Evolutionary conservation across 805 yeast species (phyloP), one percentile per base, ranked within the genome.

Genomic region (Sungouiella thailandica): DNA sequence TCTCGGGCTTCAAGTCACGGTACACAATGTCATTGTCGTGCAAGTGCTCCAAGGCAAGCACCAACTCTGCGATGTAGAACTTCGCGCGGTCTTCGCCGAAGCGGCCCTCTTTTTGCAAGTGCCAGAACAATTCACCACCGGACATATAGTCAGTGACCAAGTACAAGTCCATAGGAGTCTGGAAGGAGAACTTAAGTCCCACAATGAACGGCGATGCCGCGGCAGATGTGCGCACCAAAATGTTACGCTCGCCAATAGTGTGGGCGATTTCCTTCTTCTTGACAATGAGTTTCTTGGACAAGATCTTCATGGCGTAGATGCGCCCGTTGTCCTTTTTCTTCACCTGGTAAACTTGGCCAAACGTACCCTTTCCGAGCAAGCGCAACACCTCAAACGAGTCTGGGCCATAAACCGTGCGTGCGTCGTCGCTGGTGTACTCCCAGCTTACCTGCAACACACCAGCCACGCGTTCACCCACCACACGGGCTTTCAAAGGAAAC

Each of bases 241-340:
- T 93, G 58, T 93, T 85, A 50, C 98, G 74, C 67, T 93, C 98
- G 22, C 97, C 97, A 50, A 93, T 87, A 2, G 98, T 93, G 60
- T 93, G 98, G 1, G 97, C 97, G 49, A 93, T 83, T 63, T 93
- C 98, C 60, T 90, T 90, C 72, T 93, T 93, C 60, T 85, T 88
- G 32, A 93, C 96, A 58, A 93, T 93, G 28, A 88, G 90, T 57
- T 89, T 89, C 60, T 93, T 93, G 17, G 95, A 83, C 34, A 93
- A 74, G 18, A 90, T 95, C 63, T 93, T 93, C 98, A 93, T 93
- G 25, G 98, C 98, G 57, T 93, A 93, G 38, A 93, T 83, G 50
- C 97, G 76, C 39, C 77, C 76, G 6, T 95, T 87, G 56, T 93
- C 97, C 47, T 73, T 74, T 72, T 90, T 93, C 43, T 83, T 79